Conservation (phyloP, 2,329 filamentous ascomycete genomes). For the Parastagonospora avenae region DNA sequence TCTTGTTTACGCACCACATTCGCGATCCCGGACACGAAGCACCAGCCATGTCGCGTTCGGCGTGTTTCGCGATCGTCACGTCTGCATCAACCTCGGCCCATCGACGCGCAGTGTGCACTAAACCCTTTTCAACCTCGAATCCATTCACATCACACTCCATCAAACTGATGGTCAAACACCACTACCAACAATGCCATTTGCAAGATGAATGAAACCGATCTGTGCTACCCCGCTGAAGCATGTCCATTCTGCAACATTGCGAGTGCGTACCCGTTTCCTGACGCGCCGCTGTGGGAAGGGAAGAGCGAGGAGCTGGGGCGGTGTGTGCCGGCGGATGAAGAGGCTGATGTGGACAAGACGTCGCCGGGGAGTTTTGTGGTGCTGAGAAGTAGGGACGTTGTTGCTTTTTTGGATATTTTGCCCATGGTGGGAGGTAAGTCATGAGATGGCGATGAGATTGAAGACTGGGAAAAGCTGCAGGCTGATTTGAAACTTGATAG, state of each 20-base stretch:
- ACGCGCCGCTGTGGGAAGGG: slow-evolving; percentile 8
- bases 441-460: not conserved
- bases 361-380: slow-evolving; percentile 62
- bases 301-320: slow-evolving; percentile 14
- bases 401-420: slow-evolving; percentile 93
- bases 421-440: slow-evolving; percentile 72
- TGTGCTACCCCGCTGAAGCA: slow-evolving; percentile 48
- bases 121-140: slow-evolving; percentile 1
- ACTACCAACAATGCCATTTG: not conserved
- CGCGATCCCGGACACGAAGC: not conserved
- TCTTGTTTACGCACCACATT: not conserved
- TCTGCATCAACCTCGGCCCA: slow-evolving; percentile 11
- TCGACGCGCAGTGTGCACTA: slow-evolving; percentile 11
- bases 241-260: slow-evolving; percentile 67
- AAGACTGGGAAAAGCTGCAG: not conserved
- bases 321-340: slow-evolving; percentile 33
- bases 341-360: slow-evolving; percentile 35
- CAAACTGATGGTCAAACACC: slow-evolving; percentile 3
- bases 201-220: slow-evolving; percentile 36
- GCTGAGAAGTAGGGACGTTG: slow-evolving; percentile 74
- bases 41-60: slow-evolving; percentile 2
- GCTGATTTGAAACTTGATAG: slow-evolving; percentile 7
- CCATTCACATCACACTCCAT: not conserved
- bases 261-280: slow-evolving; percentile 50
- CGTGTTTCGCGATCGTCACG: not conserved